Conservation (phyloP, 148 eudicot genomes). For the Heliosperma pusillum region DNA sequence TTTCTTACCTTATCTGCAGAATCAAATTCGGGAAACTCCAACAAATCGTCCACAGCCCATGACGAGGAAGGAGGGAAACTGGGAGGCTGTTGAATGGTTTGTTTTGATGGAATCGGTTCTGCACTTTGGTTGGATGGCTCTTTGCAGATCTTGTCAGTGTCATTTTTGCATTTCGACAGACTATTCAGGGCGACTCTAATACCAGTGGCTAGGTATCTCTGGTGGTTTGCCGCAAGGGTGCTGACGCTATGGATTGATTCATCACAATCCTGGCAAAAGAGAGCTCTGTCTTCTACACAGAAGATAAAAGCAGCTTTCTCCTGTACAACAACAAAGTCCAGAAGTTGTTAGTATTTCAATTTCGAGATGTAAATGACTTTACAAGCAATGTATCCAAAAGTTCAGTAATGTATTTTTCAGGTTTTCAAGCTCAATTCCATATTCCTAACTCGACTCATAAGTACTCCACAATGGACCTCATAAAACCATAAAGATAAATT, state of each 20-base stretch:
- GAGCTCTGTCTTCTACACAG: constrained; percentile 97
- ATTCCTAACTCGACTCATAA: too few relatives aligned
- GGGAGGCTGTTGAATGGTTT: constrained; percentile 37
- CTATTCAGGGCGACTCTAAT: constrained; percentile 63
- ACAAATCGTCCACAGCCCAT: constrained; percentile 87
- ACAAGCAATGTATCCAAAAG: neutral
- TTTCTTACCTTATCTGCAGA: constrained; percentile 61
- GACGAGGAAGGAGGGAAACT: constrained; percentile 43
- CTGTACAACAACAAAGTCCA: constrained; percentile 27
- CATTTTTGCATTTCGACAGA: constrained; percentile 41
- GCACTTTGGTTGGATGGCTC: constrained; percentile 60
- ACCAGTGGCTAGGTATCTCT: constrained; percentile 86
- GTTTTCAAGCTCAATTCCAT: neutral
- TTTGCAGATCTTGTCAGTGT: constrained; percentile 32
- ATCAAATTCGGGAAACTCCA: constrained; percentile 65
- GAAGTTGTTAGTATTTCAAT: neutral
- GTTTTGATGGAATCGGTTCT: constrained; percentile 35
- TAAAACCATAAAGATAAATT: too few relatives aligned
- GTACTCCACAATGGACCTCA: too few relatives aligned
- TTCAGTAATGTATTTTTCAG: neutral
- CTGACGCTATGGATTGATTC: constrained; percentile 69
- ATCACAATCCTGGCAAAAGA: constrained; percentile 87
- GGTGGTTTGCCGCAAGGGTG: constrained; percentile 79
- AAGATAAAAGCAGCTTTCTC: constrained; percentile 94
- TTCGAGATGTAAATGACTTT: neutral